These are phyloP conservation scores for Allomyces javanicus DNA, from an alignment of 192 early-diverging fungal genomes.

Conservation along the genomic window DNA sequence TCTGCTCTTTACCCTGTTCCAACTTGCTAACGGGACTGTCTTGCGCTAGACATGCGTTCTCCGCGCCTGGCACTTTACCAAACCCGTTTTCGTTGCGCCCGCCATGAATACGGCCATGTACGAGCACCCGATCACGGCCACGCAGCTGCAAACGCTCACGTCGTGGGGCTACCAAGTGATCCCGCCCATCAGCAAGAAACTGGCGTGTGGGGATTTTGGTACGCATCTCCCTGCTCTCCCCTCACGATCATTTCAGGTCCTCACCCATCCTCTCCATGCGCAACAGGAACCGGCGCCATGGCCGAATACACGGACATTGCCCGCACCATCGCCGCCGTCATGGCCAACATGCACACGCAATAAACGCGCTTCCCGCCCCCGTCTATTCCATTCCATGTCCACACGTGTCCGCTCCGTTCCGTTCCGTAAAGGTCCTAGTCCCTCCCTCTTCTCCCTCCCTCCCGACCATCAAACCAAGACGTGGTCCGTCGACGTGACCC, in stretches of 20 bases:
- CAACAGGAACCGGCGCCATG: constrained; percentile 64
- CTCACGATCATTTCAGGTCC: neutral
- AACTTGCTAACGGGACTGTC: neutral
- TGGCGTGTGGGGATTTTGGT: constrained; percentile 84
- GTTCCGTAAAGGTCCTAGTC: no score
- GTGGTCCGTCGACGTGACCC: no score
- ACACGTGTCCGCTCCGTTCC: no score
- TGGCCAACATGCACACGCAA: no score
- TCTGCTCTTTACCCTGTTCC: neutral
- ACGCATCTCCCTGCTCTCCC: constrained; percentile 5
- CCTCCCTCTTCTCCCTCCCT: no score
- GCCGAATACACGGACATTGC: constrained; percentile 51
- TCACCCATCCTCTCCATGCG: neutral
- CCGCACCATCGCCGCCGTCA: no score
- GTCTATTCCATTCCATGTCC: no score
- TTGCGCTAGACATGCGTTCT: constrained; percentile 55
- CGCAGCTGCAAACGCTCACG: constrained; percentile 38
- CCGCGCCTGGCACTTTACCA: constrained; percentile 64
- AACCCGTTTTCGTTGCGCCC: constrained; percentile 60
- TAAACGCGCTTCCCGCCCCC: no score
- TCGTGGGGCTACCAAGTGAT: constrained; percentile 39
- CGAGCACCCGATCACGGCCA: constrained; percentile 68
- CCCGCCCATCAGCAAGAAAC: constrained; percentile 54
- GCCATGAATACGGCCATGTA: constrained; percentile 99
- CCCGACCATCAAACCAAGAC: no score